phyloP scores from a whole-genome alignment of 257 asterid species.

The Capsicum chinense region DNA sequence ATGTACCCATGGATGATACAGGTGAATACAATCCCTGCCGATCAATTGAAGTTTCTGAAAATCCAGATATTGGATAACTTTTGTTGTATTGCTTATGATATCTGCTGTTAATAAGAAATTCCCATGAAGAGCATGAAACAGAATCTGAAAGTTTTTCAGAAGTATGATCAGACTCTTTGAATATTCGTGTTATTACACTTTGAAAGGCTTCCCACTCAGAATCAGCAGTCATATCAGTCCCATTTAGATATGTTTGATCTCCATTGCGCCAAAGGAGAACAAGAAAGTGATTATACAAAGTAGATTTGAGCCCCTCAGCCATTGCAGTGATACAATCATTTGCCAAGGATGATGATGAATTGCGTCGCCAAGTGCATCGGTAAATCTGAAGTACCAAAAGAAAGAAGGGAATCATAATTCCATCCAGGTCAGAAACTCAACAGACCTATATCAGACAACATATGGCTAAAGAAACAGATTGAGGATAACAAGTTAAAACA shows the following conservation, averaged over 20 bases:
- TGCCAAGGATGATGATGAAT: slow-evolving; percentile 86
- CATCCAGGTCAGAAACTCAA: slow-evolving; percentile 20
- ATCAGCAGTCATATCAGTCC: slow-evolving; percentile 56
- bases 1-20: slow-evolving; percentile 39
- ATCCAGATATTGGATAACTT: slow-evolving; percentile 49
- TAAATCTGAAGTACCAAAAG: slow-evolving; percentile 52
- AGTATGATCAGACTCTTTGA: slow-evolving; percentile 43
- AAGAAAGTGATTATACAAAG: slow-evolving; percentile 70
- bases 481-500: slow-evolving; percentile 14
- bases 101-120: slow-evolving; percentile 76
- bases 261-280: slow-evolving; percentile 71
- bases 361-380: slow-evolving; percentile 74
- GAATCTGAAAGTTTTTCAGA: slow-evolving; percentile 47
- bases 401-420: background rate
- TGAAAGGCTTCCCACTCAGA: slow-evolving; percentile 88
- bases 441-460: slow-evolving; percentile 1
- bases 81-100: slow-evolving; percentile 64
- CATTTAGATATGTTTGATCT: slow-evolving; percentile 57
- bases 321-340: slow-evolving; percentile 83
- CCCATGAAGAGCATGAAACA: slow-evolving; percentile 77
- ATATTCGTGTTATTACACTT: slow-evolving; percentile 54
- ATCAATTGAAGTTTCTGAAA: slow-evolving; percentile 49
- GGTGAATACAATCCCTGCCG: slow-evolving; percentile 45
- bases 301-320: slow-evolving; percentile 80
- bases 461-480: background rate